These are phyloP conservation scores for Cladosporium sp. DNA, from an alignment of 2,329 filamentous ascomycete genomes.

Conservation along the genomic window DNA sequence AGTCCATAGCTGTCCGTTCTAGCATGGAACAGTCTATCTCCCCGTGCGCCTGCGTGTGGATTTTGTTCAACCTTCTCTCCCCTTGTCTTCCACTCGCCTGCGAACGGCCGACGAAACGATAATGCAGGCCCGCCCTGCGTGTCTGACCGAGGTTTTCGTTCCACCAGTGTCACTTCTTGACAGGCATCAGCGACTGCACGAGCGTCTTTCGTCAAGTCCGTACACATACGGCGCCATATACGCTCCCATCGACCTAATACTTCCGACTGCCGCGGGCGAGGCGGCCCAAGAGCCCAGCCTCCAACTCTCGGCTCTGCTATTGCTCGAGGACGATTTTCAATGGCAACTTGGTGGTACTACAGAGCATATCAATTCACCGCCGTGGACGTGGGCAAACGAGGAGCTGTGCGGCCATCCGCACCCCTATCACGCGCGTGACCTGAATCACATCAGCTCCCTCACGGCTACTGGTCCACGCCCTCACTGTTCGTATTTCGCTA, in stretches of 20 bases:
- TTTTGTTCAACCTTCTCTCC: too few relatives aligned
- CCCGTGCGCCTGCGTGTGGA: too few relatives aligned
- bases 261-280: background rate
- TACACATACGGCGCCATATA: slow-evolving; percentile 3
- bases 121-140: background rate
- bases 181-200: background rate
- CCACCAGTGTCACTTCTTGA: background rate
- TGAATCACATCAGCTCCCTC: background rate
- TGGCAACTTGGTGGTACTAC: background rate
- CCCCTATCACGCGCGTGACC: background rate
- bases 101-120: too few relatives aligned
- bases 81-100: too few relatives aligned
- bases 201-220: background rate
- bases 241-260: background rate
- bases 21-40: too few relatives aligned
- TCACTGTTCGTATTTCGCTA: background rate
- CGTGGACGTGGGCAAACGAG: slow-evolving; percentile 1
- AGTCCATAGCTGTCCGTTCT: too few relatives aligned
- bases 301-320: background rate
- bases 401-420: background rate
- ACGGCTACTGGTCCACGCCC: background rate
- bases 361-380: background rate
- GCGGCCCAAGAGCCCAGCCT: background rate
- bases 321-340: background rate
- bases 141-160: background rate